These are phyloP conservation scores for Pinus albicaulis DNA, from an alignment of 75 land plant species.

Conservation along the genomic window DNA sequence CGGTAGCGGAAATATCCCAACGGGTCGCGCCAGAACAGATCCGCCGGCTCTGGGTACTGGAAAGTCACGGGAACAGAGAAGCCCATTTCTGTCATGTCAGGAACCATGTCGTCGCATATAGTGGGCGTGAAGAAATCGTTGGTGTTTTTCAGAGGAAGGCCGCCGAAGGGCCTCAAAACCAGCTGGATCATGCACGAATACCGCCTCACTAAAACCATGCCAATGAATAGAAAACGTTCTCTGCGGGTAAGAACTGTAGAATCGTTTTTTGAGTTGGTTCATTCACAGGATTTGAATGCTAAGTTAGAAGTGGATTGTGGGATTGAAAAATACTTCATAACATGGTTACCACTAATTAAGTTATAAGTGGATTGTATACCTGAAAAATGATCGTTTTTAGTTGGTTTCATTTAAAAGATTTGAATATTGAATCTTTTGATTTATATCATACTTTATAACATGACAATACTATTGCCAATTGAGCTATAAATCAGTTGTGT, in stretches of 20 bases:
- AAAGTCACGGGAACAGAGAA: conserved; percentile 65
- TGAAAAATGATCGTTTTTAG: no score
- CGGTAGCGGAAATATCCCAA: conserved; percentile 59
- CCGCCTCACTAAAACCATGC: conserved; percentile 28
- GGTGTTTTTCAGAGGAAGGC: conserved; percentile 53
- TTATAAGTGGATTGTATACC: no score
- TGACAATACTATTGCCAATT: no score
- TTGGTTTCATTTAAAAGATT: no score
- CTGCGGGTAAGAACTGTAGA: neutral
- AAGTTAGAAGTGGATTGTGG: no score
- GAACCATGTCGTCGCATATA: conserved; percentile 20
- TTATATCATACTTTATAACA: no score
- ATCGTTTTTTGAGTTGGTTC: no score
- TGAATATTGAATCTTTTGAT: no score
- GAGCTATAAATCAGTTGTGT: no score
- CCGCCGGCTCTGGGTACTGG: conserved; percentile 59
- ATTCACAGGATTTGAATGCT: no score
- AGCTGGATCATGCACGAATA: conserved; percentile 78
- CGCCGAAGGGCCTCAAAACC: conserved; percentile 40
- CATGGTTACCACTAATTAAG: no score
- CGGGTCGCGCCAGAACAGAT: conserved; percentile 55
- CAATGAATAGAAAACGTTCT: neutral
- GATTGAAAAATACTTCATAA: no score
- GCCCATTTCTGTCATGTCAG: conserved; percentile 14
- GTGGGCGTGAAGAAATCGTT: conserved; percentile 55